Evolutionary conservation across 208 protist species (phyloP).

Genomic region (Borovskyia barvae): DNA sequence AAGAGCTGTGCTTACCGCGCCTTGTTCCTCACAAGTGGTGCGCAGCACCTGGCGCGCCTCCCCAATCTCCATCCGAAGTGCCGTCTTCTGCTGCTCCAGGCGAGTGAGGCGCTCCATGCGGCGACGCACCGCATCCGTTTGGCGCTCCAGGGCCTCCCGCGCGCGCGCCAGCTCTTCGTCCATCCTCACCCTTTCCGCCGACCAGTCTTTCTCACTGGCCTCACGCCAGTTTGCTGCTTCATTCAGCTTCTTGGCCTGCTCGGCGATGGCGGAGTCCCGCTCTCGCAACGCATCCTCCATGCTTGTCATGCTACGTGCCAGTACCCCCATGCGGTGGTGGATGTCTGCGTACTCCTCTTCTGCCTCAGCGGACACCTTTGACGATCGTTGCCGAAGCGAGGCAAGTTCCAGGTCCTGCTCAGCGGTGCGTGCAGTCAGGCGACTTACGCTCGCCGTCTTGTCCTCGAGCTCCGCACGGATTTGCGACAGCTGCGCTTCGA

Average conservation of each 20-base stretch:
- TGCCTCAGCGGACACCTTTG: conserved; percentile 12
- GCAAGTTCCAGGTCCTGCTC: conserved; percentile 24
- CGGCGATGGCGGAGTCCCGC: conserved; percentile 18
- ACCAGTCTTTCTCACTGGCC: conserved; percentile 6
- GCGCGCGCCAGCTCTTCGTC: conserved; percentile 12
- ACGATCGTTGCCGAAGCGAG: conserved; percentile 14
- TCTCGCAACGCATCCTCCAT: conserved; percentile 23
- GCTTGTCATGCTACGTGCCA: conserved; percentile 25
- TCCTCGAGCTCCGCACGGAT: conserved; percentile 19
- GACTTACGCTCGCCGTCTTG: conserved; percentile 13
- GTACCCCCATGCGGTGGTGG: conserved; percentile 22
- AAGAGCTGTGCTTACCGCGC: conserved; percentile 1
- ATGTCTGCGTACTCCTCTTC: conserved; percentile 30
- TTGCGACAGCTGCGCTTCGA: conserved; percentile 25
- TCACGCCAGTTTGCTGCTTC: conserved; percentile 1
- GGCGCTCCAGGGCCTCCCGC: conserved; percentile 38
- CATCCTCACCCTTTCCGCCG: conserved; percentile 19
- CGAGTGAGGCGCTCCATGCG: conserved; percentile 44
- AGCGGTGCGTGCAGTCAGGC: conserved; percentile 12
- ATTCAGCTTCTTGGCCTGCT: conserved; percentile 23
- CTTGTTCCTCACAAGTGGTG: conserved; percentile 15
- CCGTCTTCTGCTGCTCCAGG: conserved; percentile 44
- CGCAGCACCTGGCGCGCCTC: conserved; percentile 8
- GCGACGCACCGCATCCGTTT: conserved; percentile 57
- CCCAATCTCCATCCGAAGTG: conserved; percentile 6